Percentiles rank a stretch among this genome's conserved stretches.
These are phyloP conservation scores for Castanea crenata DNA, from an alignment of 306 rosid genomes.

Conservation along the genomic window DNA sequence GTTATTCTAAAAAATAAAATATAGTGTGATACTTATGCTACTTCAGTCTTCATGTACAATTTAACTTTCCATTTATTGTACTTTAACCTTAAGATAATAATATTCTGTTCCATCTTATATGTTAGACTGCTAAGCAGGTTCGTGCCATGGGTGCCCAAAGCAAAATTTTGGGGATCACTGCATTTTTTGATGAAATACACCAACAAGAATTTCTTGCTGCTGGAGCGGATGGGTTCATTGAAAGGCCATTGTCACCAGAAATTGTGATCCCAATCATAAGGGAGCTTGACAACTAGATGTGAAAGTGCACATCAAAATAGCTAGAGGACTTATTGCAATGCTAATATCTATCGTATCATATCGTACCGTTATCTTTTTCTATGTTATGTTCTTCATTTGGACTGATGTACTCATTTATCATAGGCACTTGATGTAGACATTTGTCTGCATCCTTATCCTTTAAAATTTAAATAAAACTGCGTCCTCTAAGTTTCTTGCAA, in stretches of 20 bases:
- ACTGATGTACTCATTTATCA: no score
- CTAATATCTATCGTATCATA: neutral
- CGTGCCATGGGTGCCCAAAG: slow-evolving; percentile 14
- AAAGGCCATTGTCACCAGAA: slow-evolving; percentile 24
- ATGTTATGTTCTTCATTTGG: no score
- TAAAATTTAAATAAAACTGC: no score
- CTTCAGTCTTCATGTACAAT: neutral
- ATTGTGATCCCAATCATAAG: slow-evolving; percentile 20
- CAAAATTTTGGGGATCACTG: slow-evolving; percentile 20
- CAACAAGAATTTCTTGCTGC: slow-evolving; percentile 17
- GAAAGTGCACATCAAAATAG: neutral
- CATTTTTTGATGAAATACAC: neutral
- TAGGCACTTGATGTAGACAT: no score
- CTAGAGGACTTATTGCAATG: neutral
- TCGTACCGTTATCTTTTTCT: no score
- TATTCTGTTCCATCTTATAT: neutral
- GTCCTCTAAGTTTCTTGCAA: no score
- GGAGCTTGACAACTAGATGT: slow-evolving; percentile 7
- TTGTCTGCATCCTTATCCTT: no score
- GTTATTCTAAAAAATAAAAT: no score
- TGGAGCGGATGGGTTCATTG: slow-evolving; percentile 16
- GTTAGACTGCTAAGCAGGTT: slow-evolving; percentile 11
- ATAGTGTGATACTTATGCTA: no score
- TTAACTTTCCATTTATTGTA: neutral
- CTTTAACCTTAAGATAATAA: neutral